A percentile compares a stretch with the other conserved stretches of the same genome.
Evolutionary conservation across 2,329 filamentous ascomycete species (phyloP).

Genomic region (Trichophyton schoenleinii): DNA sequence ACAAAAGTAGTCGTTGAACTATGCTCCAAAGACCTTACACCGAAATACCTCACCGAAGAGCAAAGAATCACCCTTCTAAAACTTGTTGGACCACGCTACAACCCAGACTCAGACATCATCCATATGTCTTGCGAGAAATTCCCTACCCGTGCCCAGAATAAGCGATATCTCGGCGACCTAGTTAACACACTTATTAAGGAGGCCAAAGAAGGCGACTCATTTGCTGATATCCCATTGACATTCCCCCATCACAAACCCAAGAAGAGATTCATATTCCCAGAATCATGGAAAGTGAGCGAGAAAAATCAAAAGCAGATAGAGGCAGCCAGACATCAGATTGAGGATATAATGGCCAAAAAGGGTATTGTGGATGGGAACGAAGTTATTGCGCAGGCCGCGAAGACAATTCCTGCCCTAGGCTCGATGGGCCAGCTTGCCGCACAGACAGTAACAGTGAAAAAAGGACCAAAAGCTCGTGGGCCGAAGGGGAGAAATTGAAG

Average conservation of each 20-base stretch:
- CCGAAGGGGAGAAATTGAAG: not conserved
- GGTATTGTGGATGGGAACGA: slow-evolving; percentile 43
- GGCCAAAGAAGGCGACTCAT: slow-evolving; percentile 71
- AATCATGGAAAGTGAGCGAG: slow-evolving; percentile 67
- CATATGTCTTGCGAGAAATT: slow-evolving; percentile 88
- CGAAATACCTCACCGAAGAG: slow-evolving; percentile 46
- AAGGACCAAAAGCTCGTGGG: not conserved
- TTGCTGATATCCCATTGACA: slow-evolving; percentile 81
- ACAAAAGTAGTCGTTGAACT: slow-evolving; percentile 94
- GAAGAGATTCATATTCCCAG: slow-evolving; percentile 58
- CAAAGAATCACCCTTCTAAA: slow-evolving; percentile 78
- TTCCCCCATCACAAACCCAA: slow-evolving; percentile 69
- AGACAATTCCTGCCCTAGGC: slow-evolving; percentile 18
- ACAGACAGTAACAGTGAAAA: not conserved
- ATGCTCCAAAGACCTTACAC: slow-evolving; percentile 54
- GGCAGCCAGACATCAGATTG: slow-evolving; percentile 40
- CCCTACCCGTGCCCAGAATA: slow-evolving; percentile 86
- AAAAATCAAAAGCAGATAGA: slow-evolving; percentile 55
- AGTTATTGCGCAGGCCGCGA: slow-evolving; percentile 26
- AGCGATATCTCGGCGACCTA: slow-evolving; percentile 76
- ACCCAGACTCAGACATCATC: slow-evolving; percentile 66
- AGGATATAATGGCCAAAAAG: slow-evolving; percentile 37
- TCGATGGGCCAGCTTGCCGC: not conserved
- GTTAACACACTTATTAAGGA: slow-evolving; percentile 60
- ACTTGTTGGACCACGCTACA: slow-evolving; percentile 72